Evolutionary conservation across 2,329 filamentous ascomycete species (phyloP).

Genomic region (Aspergillus proliferans): DNA sequence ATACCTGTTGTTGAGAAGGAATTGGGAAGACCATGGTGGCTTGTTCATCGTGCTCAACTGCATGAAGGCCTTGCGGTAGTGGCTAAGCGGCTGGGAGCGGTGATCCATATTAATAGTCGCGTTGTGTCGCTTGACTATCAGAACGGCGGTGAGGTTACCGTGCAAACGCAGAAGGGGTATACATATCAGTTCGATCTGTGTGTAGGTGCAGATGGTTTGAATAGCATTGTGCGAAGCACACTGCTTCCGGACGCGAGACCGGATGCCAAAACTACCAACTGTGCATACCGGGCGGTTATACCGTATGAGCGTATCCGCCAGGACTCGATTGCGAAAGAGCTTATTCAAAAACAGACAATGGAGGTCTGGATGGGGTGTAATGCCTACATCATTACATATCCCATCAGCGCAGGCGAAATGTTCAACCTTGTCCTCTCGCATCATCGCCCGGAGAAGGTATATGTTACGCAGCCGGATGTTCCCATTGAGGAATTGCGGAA

Average conservation of each 20-base stretch:
- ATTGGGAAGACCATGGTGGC: conserved; percentile 34
- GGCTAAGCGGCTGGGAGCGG: conserved; percentile 33
- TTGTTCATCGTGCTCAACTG: conserved; percentile 45
- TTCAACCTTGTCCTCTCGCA: conserved; percentile 46
- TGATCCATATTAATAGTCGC: not conserved
- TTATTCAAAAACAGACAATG: conserved; percentile 37
- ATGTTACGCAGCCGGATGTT: not conserved
- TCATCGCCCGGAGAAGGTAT: conserved; percentile 1
- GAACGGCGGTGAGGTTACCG: not conserved
- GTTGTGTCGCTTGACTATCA: not conserved
- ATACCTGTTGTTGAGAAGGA: not conserved
- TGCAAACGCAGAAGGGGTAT: not conserved
- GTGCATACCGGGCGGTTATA: conserved; percentile 43
- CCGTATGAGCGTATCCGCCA: conserved; percentile 38
- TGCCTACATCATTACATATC: conserved; percentile 42
- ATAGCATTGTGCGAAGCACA: conserved; percentile 31
- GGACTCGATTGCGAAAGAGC: conserved; percentile 36
- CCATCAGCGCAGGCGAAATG: conserved; percentile 37
- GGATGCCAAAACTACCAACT: conserved; percentile 35
- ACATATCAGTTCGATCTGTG: conserved; percentile 31
- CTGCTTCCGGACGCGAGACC: conserved; percentile 41
- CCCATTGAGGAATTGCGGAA: not conserved
- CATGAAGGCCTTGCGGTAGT: conserved; percentile 38
- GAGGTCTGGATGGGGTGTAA: conserved; percentile 37
- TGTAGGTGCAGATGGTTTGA: conserved; percentile 40